Percentiles rank a stretch among this genome's conserved stretches.
Evolutionary conservation across 352 stramenopile species (phyloP).

Genomic region (Globisporangium takayamanum): DNA sequence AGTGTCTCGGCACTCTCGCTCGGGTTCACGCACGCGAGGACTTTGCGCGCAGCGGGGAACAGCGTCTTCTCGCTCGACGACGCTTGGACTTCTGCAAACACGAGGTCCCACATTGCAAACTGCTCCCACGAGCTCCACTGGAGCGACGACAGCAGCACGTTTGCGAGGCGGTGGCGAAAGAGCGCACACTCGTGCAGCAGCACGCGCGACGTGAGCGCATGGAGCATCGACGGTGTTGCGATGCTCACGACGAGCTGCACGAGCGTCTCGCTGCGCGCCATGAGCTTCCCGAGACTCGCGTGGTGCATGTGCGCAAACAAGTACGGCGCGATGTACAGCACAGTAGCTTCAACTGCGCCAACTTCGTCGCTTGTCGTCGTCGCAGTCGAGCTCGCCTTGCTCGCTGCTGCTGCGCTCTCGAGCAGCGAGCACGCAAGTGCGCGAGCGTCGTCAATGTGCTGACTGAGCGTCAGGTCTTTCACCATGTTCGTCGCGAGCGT

Average conservation of each 20-base stretch:
- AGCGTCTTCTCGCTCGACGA: slow-evolving; percentile 31
- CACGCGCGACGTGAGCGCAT: slow-evolving; percentile 49
- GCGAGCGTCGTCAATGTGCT: slow-evolving; percentile 76
- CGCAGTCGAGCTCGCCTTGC: not conserved
- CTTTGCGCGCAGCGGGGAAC: slow-evolving; percentile 67
- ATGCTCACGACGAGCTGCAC: slow-evolving; percentile 61
- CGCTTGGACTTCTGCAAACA: slow-evolving; percentile 50
- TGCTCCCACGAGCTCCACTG: slow-evolving; percentile 84
- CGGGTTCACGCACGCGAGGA: slow-evolving; percentile 67
- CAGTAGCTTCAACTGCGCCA: slow-evolving; percentile 50
- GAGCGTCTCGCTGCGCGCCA: slow-evolving; percentile 53
- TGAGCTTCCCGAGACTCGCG: slow-evolving; percentile 48
- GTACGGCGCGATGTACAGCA: slow-evolving; percentile 56
- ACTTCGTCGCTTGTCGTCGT: slow-evolving; percentile 42
- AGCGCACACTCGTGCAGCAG: slow-evolving; percentile 73
- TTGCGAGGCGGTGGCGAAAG: slow-evolving; percentile 61
- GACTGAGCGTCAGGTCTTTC: slow-evolving; percentile 64
- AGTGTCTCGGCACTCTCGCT: slow-evolving; percentile 67
- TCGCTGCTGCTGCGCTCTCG: slow-evolving; percentile 24
- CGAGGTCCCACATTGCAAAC: slow-evolving; percentile 72
- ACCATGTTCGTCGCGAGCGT: slow-evolving; percentile 43
- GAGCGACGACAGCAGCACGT: slow-evolving; percentile 66
- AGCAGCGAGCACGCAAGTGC: slow-evolving; percentile 53
- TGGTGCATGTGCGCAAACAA: slow-evolving; percentile 67
- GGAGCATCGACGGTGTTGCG: slow-evolving; percentile 54